phyloP scores from a whole-genome alignment of 148 eudicot species.

The Rhododendron griersonianum region DNA sequence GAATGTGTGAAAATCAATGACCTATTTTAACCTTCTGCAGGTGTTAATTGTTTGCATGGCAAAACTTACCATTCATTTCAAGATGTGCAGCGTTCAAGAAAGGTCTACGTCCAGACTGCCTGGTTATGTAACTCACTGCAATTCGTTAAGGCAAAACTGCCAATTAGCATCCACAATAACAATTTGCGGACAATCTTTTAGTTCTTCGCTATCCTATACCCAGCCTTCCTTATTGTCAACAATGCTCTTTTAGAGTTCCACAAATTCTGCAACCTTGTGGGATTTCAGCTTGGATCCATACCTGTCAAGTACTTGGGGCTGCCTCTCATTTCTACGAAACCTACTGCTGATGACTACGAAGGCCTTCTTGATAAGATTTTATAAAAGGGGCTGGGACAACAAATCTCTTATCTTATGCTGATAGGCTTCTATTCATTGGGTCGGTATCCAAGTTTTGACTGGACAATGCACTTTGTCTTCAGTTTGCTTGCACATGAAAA shows the following conservation, averaged over 20 bases:
- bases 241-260: not conserved
- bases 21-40: not conserved
- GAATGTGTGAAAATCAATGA: too few relatives aligned
- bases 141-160: not conserved
- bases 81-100: not conserved
- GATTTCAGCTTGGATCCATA: not conserved
- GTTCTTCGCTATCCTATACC: not conserved
- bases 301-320: not conserved
- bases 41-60: not conserved
- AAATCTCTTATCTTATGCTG: not conserved
- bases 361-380: not conserved
- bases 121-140: not conserved
- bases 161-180: not conserved
- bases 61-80: not conserved
- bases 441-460: not conserved
- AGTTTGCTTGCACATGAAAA: not conserved
- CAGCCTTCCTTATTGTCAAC: not conserved
- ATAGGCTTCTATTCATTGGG: not conserved
- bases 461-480: not conserved
- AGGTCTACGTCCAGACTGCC: not conserved
- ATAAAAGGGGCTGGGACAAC: not conserved
- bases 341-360: not conserved
- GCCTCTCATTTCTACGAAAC: not conserved
- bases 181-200: not conserved
- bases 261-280: not conserved